Percentiles rank a stretch among this genome's conserved stretches.
These are phyloP conservation scores for Lodderomyces jiufengensis DNA, from an alignment of 1,139 yeast genomes.

Conservation along the genomic window DNA sequence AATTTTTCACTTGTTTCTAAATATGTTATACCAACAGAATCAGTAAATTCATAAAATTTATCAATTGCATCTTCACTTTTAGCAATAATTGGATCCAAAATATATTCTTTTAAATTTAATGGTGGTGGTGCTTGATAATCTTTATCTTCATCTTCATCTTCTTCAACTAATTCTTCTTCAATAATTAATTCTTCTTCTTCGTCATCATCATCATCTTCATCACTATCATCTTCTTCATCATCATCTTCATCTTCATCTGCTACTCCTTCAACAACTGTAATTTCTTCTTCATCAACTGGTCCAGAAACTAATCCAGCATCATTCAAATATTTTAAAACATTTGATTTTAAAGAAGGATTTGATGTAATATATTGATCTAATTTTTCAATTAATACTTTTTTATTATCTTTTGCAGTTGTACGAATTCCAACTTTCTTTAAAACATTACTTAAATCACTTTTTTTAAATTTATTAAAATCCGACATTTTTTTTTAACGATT, in stretches of 20 bases:
- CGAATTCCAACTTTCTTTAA: slow-evolving; percentile 35
- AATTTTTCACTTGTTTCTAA: slow-evolving; percentile 41
- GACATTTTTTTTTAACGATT: slow-evolving; percentile 6
- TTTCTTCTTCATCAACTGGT: slow-evolving; percentile 17
- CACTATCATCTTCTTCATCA: slow-evolving; percentile 18
- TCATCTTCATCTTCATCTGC: slow-evolving; percentile 23
- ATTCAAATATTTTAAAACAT: slow-evolving; percentile 22
- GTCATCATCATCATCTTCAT: slow-evolving; percentile 15
- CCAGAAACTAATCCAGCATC: slow-evolving; percentile 17
- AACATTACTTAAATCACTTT: slow-evolving; percentile 38
- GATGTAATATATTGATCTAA: slow-evolving; percentile 35
- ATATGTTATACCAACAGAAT: slow-evolving; percentile 38
- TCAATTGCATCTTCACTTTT: slow-evolving; percentile 26
- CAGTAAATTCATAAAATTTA: slow-evolving; percentile 34
- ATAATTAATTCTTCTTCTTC: slow-evolving; percentile 23
- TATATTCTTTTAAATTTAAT: slow-evolving; percentile 34
- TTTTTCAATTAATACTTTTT: slow-evolving; percentile 40
- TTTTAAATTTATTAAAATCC: slow-evolving; percentile 13
- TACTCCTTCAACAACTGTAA: slow-evolving; percentile 18
- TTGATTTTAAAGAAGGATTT: slow-evolving; percentile 35
- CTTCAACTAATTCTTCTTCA: slow-evolving; percentile 24
- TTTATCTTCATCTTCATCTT: slow-evolving; percentile 26
- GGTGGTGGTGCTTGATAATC: slow-evolving; percentile 41
- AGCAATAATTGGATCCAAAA: slow-evolving; percentile 38
- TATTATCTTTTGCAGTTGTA: slow-evolving; percentile 39